Conservation (phyloP, 805 yeast genomes). For the Nakazawaea ambrosiae region DNA sequence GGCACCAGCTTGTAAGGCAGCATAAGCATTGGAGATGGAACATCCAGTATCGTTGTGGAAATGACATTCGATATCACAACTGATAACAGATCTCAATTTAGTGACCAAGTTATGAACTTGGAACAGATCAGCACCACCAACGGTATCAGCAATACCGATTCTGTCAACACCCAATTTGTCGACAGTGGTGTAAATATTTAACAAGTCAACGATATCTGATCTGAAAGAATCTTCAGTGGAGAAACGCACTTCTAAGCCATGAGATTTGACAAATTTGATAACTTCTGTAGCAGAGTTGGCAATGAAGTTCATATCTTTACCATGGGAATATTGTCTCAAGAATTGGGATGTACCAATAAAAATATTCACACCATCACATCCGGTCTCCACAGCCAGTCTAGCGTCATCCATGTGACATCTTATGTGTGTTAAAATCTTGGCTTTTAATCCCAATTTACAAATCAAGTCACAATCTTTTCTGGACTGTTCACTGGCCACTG, state of each 20-base stretch:
- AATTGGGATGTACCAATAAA: conserved; percentile 56
- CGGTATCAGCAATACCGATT: conserved; percentile 60
- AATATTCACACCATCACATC: conserved; percentile 57
- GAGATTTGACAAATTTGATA: conserved; percentile 52
- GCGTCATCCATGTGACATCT: conserved; percentile 61
- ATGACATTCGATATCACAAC: conserved; percentile 55
- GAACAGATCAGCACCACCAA: conserved; percentile 59
- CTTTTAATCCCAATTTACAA: conserved; percentile 51
- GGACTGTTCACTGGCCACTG: conserved; percentile 53
- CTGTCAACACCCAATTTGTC: conserved; percentile 56
- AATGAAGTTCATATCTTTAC: conserved; percentile 55
- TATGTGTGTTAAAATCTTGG: conserved; percentile 52
- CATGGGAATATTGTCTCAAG: conserved; percentile 49
- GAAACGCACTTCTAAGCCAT: conserved; percentile 53
- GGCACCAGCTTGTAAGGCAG: conserved; percentile 59
- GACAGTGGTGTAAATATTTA: conserved; percentile 53
- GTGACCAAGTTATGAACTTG: conserved; percentile 55
- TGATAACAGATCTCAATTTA: conserved; percentile 49
- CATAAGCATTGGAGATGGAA: conserved; percentile 57
- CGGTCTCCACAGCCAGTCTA: conserved; percentile 52
- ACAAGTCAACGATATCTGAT: conserved; percentile 52
- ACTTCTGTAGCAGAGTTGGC: conserved; percentile 52
- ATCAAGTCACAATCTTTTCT: conserved; percentile 52
- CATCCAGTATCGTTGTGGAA: conserved; percentile 62
- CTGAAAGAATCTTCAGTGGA: conserved; percentile 55